Evolutionary conservation across 2,329 filamentous ascomycete species (phyloP), one percentile per base, ranked within the genome.

Genomic region (Aspergillus texensis): DNA sequence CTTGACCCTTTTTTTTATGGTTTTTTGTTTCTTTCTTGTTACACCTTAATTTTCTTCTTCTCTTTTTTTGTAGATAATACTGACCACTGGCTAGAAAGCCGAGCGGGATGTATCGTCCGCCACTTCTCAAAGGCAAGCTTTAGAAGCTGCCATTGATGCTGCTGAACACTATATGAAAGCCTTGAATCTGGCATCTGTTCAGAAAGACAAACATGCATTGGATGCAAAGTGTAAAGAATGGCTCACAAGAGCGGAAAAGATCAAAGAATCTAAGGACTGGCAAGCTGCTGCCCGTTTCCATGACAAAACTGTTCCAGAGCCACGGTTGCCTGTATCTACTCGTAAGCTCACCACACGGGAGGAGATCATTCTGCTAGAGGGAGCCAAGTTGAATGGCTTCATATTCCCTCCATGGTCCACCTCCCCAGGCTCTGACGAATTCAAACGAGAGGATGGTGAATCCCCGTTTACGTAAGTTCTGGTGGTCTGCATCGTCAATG

Each of bases 341-440:
- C 85, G 91, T 59, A 82, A 85, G 62, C 81, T 91, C 16, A 85
- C 91, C 2, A 90, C 85, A 5, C 83, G 84, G 19, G 93, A 97
- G 77, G 85, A 93, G 72, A 89, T 91, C 34, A 88, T 97, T 57
- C 78, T 98, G 10, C 82, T 91, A 1, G 88, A 89, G 72, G 88
- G 90, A 4, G 95, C 94, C 5, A 90, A 88, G 61, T 83, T 99
- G 24, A 92, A 97, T 74, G 92, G 91, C 0, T 91, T 89, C 71
- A 84, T 90, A 24, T 98, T 97, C 69, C 93, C 91, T 12, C 93
- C 91, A 0, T 99, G 95, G 95, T 85, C 85, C n/a, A 78, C 78
- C 2, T 82, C 88, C 32, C 90, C 92, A 1, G 74, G 77, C 4
- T 75, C 85, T 0, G 76, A 83, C 5, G 86, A 91, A 34, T 97